Conservation (phyloP, 495 filamentous ascomycete genomes). For the Aspergillus avenaceus region DNA sequence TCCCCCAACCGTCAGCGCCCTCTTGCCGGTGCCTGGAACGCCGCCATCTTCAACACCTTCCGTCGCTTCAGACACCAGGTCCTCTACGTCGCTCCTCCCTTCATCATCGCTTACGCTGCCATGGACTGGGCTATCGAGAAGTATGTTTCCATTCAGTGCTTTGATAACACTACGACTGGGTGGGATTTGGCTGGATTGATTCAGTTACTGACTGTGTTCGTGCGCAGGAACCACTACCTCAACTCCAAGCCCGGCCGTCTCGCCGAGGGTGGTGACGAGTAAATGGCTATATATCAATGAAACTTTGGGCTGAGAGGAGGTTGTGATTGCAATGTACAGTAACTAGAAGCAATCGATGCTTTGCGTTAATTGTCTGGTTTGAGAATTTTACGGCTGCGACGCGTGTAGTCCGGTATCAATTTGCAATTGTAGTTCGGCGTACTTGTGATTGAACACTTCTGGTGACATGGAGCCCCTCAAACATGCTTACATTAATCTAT, state of each 20-base stretch:
- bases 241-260: constrained; percentile 86
- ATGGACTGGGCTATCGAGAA: constrained; percentile 85
- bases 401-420: neutral
- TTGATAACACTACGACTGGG: too few species aligned
- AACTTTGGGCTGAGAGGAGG: neutral
- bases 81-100: constrained; percentile 77
- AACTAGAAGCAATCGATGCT: constrained; percentile 46
- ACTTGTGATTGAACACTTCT: too few species aligned
- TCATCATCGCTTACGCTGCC: constrained; percentile 66
- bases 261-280: constrained; percentile 35
- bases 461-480: too few species aligned
- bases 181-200: neutral
- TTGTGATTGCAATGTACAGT: constrained; percentile 41
- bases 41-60: constrained; percentile 63
- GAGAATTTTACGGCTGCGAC: neutral
- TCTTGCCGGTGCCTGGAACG: constrained; percentile 55
- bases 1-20: constrained; percentile 63
- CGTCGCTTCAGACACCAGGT: constrained; percentile 61
- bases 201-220: constrained; percentile 4
- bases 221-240: constrained; percentile 76
- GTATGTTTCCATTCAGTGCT: constrained; percentile 43
- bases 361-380: constrained; percentile 29
- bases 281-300: constrained; percentile 20
- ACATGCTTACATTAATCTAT: too few species aligned
- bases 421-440: too few species aligned